Base-by-base conservation (phyloP, 208 protist genomes). In the Leptomonas seymouri region DNA sequence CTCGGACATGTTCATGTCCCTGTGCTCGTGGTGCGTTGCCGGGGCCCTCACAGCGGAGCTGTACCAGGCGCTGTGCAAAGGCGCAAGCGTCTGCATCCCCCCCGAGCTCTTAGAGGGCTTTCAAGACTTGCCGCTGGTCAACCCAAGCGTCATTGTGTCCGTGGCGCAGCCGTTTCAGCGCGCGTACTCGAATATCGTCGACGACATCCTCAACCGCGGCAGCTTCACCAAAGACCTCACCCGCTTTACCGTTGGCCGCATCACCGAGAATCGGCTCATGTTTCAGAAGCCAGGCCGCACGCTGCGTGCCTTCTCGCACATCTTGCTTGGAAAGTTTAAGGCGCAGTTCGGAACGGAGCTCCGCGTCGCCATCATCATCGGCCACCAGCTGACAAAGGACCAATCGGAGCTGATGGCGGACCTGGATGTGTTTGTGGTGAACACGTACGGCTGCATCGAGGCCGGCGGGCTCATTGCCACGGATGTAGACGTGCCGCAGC, bases 21-120 rank as follows among this genome's bases (percentile, higher is more conserved):
- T 97, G 16, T 97, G 92, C 71, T 92, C 92, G 21, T 97, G 92
- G 92, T 93, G 84, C 68, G 89, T 97, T 30, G 92, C 92, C 18
- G 92, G 92, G 2, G 74, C 85, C 14, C 67, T 97, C 12, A 92
- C 87, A 12, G 58, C 75, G 21, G 92, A 97, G 69, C 62, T 97
- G 27, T 97, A 97, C 57, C 92, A 95, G 70, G 87, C 86, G 16
- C 87, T 97, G 28, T 93, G 87, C 76, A 94, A 94, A 67, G 92
- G 92, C 3, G 89, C 92, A 15, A 84, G 80, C 50, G 66, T 97
- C 23, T 95, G 89, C 61, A 93, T 97, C 53, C 92, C 89, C 11
- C 92, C 92, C 25, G 89, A 97, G 65, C 69, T 90, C n/a, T 55
- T 93, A 31, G 89, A 97, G 68, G 92, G 92, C 28, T 94, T 95